A percentile compares a stretch with the other conserved stretches of the same genome.
phyloP scores from a whole-genome alignment of 1,139 yeast genomes.

The Hyphopichia burtonii region DNA sequence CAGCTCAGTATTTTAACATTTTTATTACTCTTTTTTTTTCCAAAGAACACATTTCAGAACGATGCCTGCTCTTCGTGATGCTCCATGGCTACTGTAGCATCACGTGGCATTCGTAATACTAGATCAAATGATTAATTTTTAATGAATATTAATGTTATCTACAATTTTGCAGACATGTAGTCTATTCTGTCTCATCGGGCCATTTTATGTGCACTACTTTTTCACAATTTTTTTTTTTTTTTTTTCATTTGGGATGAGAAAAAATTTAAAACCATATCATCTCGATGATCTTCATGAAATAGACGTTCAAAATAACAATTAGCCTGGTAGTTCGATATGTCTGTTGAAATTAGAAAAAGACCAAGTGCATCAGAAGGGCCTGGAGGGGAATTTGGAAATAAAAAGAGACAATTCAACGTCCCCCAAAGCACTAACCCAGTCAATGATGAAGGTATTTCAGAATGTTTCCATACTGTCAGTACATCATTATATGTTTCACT shows the following conservation, averaged over 20 bases:
- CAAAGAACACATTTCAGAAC: too few species aligned
- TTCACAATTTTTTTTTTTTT: conserved; percentile 6
- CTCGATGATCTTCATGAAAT: neutral
- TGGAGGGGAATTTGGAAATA: conserved; percentile 9
- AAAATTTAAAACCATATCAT: neutral
- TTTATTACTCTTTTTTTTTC: too few species aligned
- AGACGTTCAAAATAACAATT: too few species aligned
- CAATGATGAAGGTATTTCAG: conserved; percentile 43
- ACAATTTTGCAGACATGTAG: too few species aligned
- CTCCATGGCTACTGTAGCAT: too few species aligned
- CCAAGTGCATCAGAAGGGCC: conserved; percentile 8
- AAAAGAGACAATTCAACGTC: conserved; percentile 18
- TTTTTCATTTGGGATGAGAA: conserved; percentile 4
- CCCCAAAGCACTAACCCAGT: conserved; percentile 35
- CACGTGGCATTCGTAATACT: too few species aligned
- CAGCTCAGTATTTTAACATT: too few species aligned
- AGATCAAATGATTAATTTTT: too few species aligned
- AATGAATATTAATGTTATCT: neutral
- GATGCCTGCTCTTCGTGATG: too few species aligned
- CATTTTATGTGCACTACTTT: neutral
- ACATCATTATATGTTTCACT: conserved; percentile 75
- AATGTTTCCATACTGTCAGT: conserved; percentile 67
- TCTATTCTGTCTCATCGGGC: neutral
- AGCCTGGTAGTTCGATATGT: conserved; percentile 7
- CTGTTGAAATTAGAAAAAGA: conserved; percentile 13